These are phyloP conservation scores for Gracilaria gracilis DNA, from an alignment of 23 red algal genomes.

Conservation along the genomic window DNA sequence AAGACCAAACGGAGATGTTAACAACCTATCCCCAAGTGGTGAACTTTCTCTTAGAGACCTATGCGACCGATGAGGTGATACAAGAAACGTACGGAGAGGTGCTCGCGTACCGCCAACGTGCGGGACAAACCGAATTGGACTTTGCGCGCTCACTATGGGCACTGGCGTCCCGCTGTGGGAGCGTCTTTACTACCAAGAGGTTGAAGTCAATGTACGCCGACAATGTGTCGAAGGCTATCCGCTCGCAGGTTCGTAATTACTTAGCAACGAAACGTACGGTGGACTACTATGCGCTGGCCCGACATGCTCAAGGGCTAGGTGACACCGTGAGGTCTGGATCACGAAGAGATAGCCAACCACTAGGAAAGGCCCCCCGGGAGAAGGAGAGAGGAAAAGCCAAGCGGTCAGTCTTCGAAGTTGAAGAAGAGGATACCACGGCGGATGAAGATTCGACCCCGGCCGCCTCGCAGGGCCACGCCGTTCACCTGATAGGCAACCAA, in stretches of 20 bases:
- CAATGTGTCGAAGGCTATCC: not conserved
- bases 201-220: not conserved
- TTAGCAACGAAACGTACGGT: not conserved
- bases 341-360: not conserved
- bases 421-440: too few relatives aligned
- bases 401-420: not conserved
- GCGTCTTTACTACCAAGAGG: not conserved
- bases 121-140: not conserved
- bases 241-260: not conserved
- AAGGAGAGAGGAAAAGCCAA: not conserved
- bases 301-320: conserved; percentile 16
- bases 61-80: conserved; percentile 9
- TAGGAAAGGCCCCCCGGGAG: not conserved
- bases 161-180: not conserved
- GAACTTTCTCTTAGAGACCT: not conserved
- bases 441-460: too few relatives aligned
- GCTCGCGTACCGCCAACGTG: not conserved
- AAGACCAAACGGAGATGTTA: not conserved
- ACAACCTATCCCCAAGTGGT: not conserved
- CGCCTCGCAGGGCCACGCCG: too few relatives aligned
- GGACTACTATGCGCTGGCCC: not conserved
- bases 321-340: not conserved
- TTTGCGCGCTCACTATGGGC: not conserved
- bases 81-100: not conserved
- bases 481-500: too few relatives aligned